phyloP scores from a whole-genome alignment of 495 filamentous ascomycete species.

The Lophiostoma macrostomum region DNA sequence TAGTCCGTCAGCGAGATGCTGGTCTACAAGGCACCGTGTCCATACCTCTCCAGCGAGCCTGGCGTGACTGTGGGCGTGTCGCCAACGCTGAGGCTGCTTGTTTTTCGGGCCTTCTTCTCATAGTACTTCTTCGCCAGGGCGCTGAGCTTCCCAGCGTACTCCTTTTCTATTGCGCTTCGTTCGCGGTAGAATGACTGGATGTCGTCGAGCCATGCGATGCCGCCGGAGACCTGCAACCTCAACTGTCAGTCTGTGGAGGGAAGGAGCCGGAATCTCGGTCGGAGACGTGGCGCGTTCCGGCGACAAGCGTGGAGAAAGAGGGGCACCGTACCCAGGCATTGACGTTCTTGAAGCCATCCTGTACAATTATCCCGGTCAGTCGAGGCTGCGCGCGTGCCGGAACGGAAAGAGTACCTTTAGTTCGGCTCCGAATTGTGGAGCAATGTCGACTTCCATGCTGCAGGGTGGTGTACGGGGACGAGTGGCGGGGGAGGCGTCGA shows the following conservation, averaged over 20 bases:
- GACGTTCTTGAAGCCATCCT: conserved; percentile 94
- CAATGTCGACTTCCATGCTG: conserved; percentile 49
- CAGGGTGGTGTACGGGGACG: background rate
- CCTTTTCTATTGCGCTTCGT: conserved; percentile 88
- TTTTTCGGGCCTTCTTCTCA: conserved; percentile 92
- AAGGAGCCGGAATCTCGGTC: background rate
- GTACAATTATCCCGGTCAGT: conserved; percentile 31
- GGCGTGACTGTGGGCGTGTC: conserved; percentile 92
- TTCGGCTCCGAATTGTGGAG: conserved; percentile 82
- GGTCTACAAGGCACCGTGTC: background rate
- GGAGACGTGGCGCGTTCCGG: conserved; percentile 5
- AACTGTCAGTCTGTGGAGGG: conserved; percentile 32
- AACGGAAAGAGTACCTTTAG: conserved; percentile 66
- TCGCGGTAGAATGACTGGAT: conserved; percentile 97
- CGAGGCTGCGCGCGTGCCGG: background rate
- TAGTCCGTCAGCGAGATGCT: conserved; percentile 1
- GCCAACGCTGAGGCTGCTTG: conserved; percentile 84
- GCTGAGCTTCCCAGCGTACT: conserved; percentile 84
- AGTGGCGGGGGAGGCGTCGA: background rate
- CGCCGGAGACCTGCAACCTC: conserved; percentile 62
- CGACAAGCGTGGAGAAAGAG: background rate
- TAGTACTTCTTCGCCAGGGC: conserved; percentile 90
- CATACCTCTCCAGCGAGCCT: conserved; percentile 83
- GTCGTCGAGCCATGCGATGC: conserved; percentile 93
- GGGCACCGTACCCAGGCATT: conserved; percentile 73